Evolutionary conservation across 208 protist species (phyloP), one percentile per base, ranked within the genome.

Genomic region (Acanthamoeba lenticulata): DNA sequence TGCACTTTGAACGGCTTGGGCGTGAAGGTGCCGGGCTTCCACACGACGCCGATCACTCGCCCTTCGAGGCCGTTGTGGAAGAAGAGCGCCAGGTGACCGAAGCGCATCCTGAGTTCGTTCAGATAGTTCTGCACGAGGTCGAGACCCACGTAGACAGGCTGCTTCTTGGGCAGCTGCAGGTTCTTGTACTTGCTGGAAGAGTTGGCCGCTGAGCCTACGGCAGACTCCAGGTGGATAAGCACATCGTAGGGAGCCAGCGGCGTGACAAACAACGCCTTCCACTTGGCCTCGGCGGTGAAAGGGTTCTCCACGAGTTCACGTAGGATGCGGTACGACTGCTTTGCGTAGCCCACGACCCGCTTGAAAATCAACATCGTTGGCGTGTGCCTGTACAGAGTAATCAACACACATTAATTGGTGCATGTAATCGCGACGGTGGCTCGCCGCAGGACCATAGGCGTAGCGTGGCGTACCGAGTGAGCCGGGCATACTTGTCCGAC

Each of bases 11-110:
- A 60, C 4, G 79, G 27, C 21, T 88, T 52, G 42, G 79, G 79
- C 15, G 29, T 40, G 47, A 88, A 88, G 32, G 79, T 60, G 38
- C 32, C 29, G 42, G 79, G 79, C 79, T 88, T 88, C 79, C 79
- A 88, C 29, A 88, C 79, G 47, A 88, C 79, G 79, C 79, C 79
- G 47, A 88, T 60, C 42, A 88, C 45, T 62, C 36, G 45, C 42
- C 79, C 47, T 32, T 88, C 32, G 11, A 88, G 79, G 45, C 27
- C 45, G 45, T 88, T 88, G 79, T 88, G 79, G 79, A 88, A 88
- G 24, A 88, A 88, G 47, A 88, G 45, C n/a, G 79, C 79, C 29
- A 88, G 47, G 32, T 88, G 45, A 0, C 79, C 79, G 79, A 88
- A 88, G 7, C 45, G 79, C 27, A 24, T n/a, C 36, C 79, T 32